Evolutionary conservation across 2,329 filamentous ascomycete genomes (phyloP), one percentile per base, ranked within the genome.

Genomic region (Pseudogymnoascus sp.): DNA sequence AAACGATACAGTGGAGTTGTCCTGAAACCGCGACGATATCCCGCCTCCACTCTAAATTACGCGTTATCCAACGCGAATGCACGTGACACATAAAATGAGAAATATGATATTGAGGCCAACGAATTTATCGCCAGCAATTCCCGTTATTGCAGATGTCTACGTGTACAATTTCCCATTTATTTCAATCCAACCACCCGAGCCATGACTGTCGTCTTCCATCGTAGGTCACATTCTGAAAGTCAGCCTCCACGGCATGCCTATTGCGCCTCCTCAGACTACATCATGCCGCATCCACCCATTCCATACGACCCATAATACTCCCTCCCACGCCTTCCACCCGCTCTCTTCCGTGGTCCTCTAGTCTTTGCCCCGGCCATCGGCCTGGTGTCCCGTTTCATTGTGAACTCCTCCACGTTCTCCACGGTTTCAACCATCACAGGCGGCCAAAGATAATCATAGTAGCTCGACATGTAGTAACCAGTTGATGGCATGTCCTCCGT

Each of bases 191-290:
- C 14, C 3, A 16, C 8, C 23, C 47, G 4, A 28, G 47, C 23
- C 3, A 50, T 50, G 44, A 1, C 14, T 16, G 7, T n/a, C 14
- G 1, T 50, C 14, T 11, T 50, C 7, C 14, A 7, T 18, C 11
- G 25, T 12, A 18, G 50, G 10, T 14, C n/a, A 33, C 8, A 33
- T 12, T 33, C 7, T 21, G 10, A 21, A 33, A 33, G 1, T 14
- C 50, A 7, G 28, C 50, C 47, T 47, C 21, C 76, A 69, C 10
- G 73, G 61, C 71, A 77, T 74, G 64, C 68, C 66, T 69, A 78
- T 74, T 11, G 21, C 42, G 18, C 5, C 18, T 16, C 44, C 14
- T 28, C 21, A 47, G 47, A 14, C 28, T 56, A 56, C 50, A 56
- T 56, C 50, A 56, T 56, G 28, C 10, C 28, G 50, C 50, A 56